Evolutionary conservation across 768 basidiomycete species (phyloP).

Genomic region (Brasilioporus rufonigricans): DNA sequence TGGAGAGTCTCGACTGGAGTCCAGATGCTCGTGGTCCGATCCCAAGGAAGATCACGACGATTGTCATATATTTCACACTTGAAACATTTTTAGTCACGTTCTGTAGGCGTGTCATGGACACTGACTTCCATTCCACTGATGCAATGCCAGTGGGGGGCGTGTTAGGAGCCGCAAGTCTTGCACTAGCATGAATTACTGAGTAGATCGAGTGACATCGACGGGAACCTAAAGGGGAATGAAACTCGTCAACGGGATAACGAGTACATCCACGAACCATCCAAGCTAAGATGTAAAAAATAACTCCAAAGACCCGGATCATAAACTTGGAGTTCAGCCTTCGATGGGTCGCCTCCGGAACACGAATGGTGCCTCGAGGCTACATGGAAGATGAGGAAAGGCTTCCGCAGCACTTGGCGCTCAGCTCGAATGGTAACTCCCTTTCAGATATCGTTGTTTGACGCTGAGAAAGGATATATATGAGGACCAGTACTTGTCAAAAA

Average conservation of each 20-base stretch:
- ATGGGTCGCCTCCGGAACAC: background rate
- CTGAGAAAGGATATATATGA: slow-evolving; percentile 1
- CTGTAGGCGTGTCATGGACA: background rate
- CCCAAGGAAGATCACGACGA: background rate
- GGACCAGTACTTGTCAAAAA: slow-evolving; percentile 4
- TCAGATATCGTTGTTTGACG: background rate
- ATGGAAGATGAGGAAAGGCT: background rate
- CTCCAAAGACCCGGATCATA: background rate
- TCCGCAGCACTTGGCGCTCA: background rate
- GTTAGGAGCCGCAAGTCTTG: background rate
- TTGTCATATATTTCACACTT: background rate
- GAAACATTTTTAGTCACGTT: background rate
- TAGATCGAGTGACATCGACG: background rate
- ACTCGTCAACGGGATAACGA: background rate
- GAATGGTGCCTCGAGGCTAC: background rate
- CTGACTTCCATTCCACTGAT: slow-evolving; percentile 3
- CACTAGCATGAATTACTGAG: background rate
- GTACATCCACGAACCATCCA: background rate
- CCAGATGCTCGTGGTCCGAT: background rate
- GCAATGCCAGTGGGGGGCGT: background rate
- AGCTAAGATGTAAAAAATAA: background rate
- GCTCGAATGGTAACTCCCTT: background rate
- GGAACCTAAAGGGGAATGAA: slow-evolving; percentile 1
- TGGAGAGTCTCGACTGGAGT: background rate
- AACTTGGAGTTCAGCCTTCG: background rate